Evolutionary conservation across 495 filamentous ascomycete species (phyloP), one percentile per base, ranked within the genome.

Genomic region (Aspergillus haitiensis): DNA sequence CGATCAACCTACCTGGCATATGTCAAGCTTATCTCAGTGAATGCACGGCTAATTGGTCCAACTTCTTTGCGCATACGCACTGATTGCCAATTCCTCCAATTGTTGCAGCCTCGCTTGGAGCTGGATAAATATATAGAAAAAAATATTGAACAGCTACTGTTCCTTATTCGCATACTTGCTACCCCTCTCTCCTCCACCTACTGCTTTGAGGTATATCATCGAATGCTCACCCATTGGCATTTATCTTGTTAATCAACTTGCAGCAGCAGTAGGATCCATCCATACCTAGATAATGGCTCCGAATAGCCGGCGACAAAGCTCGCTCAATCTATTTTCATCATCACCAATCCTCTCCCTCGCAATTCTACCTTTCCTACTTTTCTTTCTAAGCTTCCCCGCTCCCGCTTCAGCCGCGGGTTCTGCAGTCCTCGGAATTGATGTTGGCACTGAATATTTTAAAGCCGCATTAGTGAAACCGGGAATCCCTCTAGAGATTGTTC

Each of bases 361-460:
- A 1, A 50, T 78, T 46, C 60, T 78, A 6, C 75, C 74, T 3
- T 75, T 84, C 57, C 69, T 86, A 21, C 65, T 82, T 18, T 79
- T 86, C 58, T 68, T 87, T 46, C 69, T 85, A 58, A 74, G 84
- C 49, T 81, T 88, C 57, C 73, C 80, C n/a, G 74, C 79, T 47
- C 78, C 81, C 67, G 85, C 84, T 35, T 81, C 85, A 12, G 82
- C 84, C 59, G 81, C 80, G 51, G 79, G 81, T 34, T 83, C 88
- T 40, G 88, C 88, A 45, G 92, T 99, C 47, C 78, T 99, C 16
- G 94, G 94, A 39, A 81, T 99, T 63, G 94, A 99, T 76, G 81
- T 99, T 11, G 94, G 94, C 52, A 97, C 96, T 47, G 92, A 96
- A 75, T 97, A 96, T 75, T 87, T 99, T 71, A 99, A 98, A 81